These are phyloP conservation scores for Vaucheria bursata DNA, from an alignment of 352 stramenopile genomes.

Conservation along the genomic window DNA sequence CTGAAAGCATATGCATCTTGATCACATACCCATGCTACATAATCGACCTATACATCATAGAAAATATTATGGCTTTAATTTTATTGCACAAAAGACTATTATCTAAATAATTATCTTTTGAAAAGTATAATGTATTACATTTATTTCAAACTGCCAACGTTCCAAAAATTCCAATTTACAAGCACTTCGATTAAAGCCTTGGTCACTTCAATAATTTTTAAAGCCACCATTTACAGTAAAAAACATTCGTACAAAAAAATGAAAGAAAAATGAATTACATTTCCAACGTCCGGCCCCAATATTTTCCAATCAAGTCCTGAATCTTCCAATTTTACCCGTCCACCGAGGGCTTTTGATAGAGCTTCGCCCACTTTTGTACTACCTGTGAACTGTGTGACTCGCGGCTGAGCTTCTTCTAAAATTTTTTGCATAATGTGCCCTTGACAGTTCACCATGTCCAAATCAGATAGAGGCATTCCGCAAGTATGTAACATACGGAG, in stretches of 20 bases:
- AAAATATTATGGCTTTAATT: too few relatives aligned
- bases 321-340: constrained; percentile 87
- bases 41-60: neutral
- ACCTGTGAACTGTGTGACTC: constrained; percentile 95
- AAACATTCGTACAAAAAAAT: too few relatives aligned
- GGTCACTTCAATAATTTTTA: too few relatives aligned
- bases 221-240: too few relatives aligned
- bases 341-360: constrained; percentile 76
- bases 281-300: constrained; percentile 22
- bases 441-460: constrained; percentile 92
- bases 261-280: neutral
- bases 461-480: constrained; percentile 82
- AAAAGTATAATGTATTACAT: too few relatives aligned
- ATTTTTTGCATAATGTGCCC: constrained; percentile 57
- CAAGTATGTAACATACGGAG: constrained; percentile 86
- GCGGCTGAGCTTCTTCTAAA: constrained; percentile 63
- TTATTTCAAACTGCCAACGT: too few relatives aligned
- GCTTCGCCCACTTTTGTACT: constrained; percentile 82
- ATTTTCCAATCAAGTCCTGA: constrained; percentile 98
- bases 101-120: too few relatives aligned
- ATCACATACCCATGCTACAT: constrained; percentile 1
- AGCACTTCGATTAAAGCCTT: too few relatives aligned
- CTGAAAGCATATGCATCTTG: constrained; percentile 62
- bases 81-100: too few relatives aligned
- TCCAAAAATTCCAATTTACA: too few relatives aligned